Evolutionary conservation across 108 stramenopile genomes (phyloP).

Genomic region (Nannochloropsis gaditana): DNA sequence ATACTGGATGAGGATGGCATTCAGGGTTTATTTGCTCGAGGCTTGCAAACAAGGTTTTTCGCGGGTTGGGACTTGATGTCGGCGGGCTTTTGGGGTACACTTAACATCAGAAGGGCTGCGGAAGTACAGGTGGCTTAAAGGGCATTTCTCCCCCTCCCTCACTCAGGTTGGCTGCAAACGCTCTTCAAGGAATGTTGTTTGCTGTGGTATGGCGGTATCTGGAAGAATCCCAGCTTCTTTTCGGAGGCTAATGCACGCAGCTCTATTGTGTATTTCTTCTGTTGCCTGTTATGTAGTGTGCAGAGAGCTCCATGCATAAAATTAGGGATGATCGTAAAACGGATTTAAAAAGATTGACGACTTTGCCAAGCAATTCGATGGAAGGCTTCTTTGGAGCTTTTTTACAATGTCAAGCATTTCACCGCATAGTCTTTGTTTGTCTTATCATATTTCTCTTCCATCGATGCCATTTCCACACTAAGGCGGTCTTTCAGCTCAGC

Average conservation of each 20-base stretch:
- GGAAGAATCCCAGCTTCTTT: conserved; percentile 20
- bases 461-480: too few relatives aligned
- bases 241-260: neutral
- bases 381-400: too few relatives aligned
- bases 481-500: too few relatives aligned
- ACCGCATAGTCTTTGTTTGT: too few relatives aligned
- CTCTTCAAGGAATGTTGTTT: conserved; percentile 33
- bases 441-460: too few relatives aligned
- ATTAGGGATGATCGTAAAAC: too few relatives aligned
- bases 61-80: neutral
- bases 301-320: too few relatives aligned
- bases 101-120: neutral
- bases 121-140: neutral
- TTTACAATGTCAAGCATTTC: too few relatives aligned
- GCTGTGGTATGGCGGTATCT: conserved; percentile 41
- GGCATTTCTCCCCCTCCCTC: neutral
- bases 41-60: conserved; percentile 45
- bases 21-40: conserved; percentile 49
- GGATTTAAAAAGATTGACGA: too few relatives aligned
- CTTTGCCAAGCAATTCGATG: too few relatives aligned
- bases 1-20: conserved; percentile 48
- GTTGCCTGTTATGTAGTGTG: too few relatives aligned
- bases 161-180: neutral
- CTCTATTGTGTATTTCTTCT: too few relatives aligned
- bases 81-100: neutral